Evolutionary conservation across 2,329 filamentous ascomycete genomes (phyloP), one percentile per base, ranked within the genome.

Genomic region (Sordariomycetes sp.): DNA sequence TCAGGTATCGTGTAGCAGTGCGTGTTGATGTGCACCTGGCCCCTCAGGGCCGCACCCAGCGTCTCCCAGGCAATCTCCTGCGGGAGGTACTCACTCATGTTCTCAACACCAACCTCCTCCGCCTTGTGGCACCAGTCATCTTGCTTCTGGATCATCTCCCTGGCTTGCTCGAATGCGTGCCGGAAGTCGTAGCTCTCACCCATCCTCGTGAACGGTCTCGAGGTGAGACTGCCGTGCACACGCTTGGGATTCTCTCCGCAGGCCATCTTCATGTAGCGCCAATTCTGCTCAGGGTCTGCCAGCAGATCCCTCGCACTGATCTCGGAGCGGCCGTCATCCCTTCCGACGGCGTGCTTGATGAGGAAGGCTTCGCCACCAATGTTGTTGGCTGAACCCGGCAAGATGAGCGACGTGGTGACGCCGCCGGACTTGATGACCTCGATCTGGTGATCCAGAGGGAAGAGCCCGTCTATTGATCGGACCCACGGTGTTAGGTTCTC

Each of bases 241-340:
- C 66, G 58, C 57, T 82, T 82, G 2, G 79, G 61, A 45, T 84
- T 84, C 55, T 84, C 79, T 23, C 79, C 79, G 42, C 79, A 84
- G 0, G 80, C 80, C 79, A 84, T 84, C 59, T 85, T 84, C 66
- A 85, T 80, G 52, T 81, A 84, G 15, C 80, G 66, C 72, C 77
- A 80, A 39, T 62, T 72, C 16, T 65, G 63, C 27, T 79, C 76
- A 1, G 78, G 78, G 33, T 82, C 75, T 2, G 79, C 79, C 8
- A 83, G 61, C 60, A 83, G 66, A 42, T 81, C 72, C 17, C 64
- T 57, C 3, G 72, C 74, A 34, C 76, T 80, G 28, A 79, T 68
- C 50, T 83, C 79, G 12, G 65, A 58, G 16, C 79, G 68, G 4
- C 78, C 75, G 42, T 80, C 70, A 1, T 60, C 45, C 36, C 63